These are phyloP conservation scores for Penium margaritaceum DNA, from an alignment of 139 green algal genomes.

Conservation along the genomic window DNA sequence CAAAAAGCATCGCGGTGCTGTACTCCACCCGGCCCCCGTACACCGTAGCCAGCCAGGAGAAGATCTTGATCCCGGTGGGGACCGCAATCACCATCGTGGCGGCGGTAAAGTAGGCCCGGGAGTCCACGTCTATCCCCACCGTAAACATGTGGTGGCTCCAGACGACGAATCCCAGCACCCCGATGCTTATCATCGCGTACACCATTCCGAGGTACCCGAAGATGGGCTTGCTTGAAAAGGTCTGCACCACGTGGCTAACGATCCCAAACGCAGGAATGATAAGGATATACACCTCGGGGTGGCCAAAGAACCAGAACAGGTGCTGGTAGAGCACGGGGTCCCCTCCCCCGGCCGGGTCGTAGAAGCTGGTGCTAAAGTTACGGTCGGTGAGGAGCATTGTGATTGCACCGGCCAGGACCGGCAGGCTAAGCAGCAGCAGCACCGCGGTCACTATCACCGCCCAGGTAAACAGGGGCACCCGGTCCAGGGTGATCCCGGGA, in stretches of 20 bases:
- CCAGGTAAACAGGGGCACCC: conserved; percentile 54
- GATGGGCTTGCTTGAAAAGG: conserved; percentile 57
- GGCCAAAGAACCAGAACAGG: conserved; percentile 32
- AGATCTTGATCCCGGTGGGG: conserved; percentile 63
- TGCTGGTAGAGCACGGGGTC: conserved; percentile 8
- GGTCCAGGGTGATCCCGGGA: conserved; percentile 23
- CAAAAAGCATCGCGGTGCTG: conserved; percentile 63
- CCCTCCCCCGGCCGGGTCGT: neutral
- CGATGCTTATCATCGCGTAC: conserved; percentile 58
- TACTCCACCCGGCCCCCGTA: conserved; percentile 61
- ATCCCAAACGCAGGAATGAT: conserved; percentile 60
- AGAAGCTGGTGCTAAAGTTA: conserved; percentile 35
- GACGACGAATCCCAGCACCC: conserved; percentile 59
- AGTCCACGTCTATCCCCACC: conserved; percentile 61
- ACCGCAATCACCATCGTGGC: conserved; percentile 70
- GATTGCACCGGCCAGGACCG: conserved; percentile 58
- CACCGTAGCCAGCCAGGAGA: conserved; percentile 64
- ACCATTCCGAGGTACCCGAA: conserved; percentile 58
- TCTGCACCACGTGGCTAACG: conserved; percentile 53
- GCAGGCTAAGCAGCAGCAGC: conserved; percentile 52
- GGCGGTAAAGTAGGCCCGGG: conserved; percentile 61
- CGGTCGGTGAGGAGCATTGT: conserved; percentile 62
- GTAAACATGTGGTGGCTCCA: conserved; percentile 66
- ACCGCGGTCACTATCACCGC: conserved; percentile 55
- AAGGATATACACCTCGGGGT: conserved; percentile 57